Base-by-base conservation (phyloP, 2,329 filamentous ascomycete species). In the Juglanconis sp. region DNA sequence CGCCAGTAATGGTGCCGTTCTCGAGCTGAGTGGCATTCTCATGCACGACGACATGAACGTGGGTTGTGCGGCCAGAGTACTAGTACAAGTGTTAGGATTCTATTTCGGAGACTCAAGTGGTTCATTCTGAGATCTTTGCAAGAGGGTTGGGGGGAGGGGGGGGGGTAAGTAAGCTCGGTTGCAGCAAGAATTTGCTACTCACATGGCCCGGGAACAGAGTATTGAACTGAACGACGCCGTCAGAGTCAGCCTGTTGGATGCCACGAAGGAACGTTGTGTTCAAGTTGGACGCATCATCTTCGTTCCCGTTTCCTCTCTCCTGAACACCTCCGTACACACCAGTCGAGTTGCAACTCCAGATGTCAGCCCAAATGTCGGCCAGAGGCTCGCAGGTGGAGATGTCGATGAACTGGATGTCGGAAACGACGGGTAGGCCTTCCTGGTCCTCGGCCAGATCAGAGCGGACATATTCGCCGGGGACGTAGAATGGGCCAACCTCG, bases 1-100 rank as follows among this genome's bases (percentile, higher is more conserved):
- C 56, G 38, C 56, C 79, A 57, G 81, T 73, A 57, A 69, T 65
- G 51, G 82, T 85, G 65, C 77, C 76, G 72, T 85, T 85, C 47
- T 75, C 65, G 46, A 79, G 74, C 13, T 77, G 60, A 15, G 67
- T 68, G 38, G 65, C 68, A 58, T 67, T 68, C 32, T 56, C 62
- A 61, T 69, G 70, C 3, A 63, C 65, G 10, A 69, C 66, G 32
- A 74, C 65, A 62, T 78, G 75, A 47, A 74, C 73, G 67, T 77
- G 75, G 31, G 69, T 74, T 5, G 72, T 68, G 8, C 73, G 71
- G n/a, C 76, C 70, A 38, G 68, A 68, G 67, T 80, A 80, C 44
- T 46, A 46, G 44, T 46, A 46, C 5, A 5, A 5, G 9, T 24
- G n/a, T 46, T 46, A 46, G 15, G 4, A 46, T 6, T 30, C 3